Percentiles rank a stretch among this genome's conserved stretches.
phyloP scores from a whole-genome alignment of 2,329 filamentous ascomycete genomes.

The Nothophoma quercina region DNA sequence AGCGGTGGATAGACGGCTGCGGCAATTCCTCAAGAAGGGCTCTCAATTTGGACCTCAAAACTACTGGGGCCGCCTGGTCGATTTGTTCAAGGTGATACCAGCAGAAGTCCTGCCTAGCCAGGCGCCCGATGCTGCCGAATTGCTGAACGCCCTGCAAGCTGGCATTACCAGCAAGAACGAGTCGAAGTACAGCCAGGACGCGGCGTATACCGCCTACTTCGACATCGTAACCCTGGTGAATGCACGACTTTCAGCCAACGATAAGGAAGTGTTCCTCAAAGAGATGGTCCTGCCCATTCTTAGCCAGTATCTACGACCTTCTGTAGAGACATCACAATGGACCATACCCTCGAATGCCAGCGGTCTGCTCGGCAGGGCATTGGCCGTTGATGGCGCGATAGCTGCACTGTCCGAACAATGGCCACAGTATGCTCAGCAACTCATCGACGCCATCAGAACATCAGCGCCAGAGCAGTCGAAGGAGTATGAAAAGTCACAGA shows the following conservation, averaged over 20 bases:
- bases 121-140: conserved; percentile 62
- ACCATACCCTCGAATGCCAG: conserved; percentile 54
- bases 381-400: conserved; percentile 54
- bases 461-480: conserved; percentile 84
- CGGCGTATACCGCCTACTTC: conserved; percentile 80
- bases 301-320: conserved; percentile 60
- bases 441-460: conserved; percentile 73
- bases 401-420: conserved; percentile 66
- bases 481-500: conserved; percentile 76
- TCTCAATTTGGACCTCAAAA: conserved; percentile 77
- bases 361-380: conserved; percentile 50
- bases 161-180: conserved; percentile 81
- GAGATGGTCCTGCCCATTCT: conserved; percentile 62
- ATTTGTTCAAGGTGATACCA: conserved; percentile 67
- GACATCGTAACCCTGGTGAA: conserved; percentile 62
- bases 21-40: conserved; percentile 79
- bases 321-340: conserved; percentile 58
- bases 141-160: conserved; percentile 72
- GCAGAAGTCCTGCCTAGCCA: conserved; percentile 62
- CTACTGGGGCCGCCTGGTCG: conserved; percentile 76
- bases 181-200: conserved; percentile 69
- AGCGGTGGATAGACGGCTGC: conserved; percentile 65
- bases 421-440: conserved; percentile 64
- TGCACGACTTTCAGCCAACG: conserved; percentile 53
- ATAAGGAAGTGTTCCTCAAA: conserved; percentile 55